Evolutionary conservation across 208 protist genomes (phyloP), one percentile per base, ranked within the genome.

Genomic region (Crithidia fasciculata): DNA sequence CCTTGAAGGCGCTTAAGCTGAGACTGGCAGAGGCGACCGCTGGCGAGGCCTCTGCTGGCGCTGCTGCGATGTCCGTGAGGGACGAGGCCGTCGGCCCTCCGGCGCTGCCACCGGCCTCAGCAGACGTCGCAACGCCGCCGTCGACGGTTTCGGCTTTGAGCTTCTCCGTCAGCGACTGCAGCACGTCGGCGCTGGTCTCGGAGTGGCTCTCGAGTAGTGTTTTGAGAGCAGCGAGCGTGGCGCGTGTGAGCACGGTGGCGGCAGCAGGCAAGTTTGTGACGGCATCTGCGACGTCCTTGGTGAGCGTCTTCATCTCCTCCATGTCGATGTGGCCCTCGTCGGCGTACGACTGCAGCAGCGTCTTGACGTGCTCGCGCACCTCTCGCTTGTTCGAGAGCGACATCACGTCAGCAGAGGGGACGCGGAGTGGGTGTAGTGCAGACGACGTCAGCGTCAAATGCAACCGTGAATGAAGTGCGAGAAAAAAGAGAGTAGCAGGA

Each of bases 341-440:
- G 8, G 86, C 79, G 64, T 82, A 84, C 28, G 69, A 16, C 66
- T 91, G 78, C 9, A 95, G 84, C 7, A 82, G 43, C 4, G 69
- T 53, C 74, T 91, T 92, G 18, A 85, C 75, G 39, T 78, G 76
- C 65, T 92, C 80, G n/a, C 86, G 90, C 62, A 92, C 90, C 37
- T 92, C 90, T 13, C 90, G 85, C 54, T 92, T 92, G 72, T 83
- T 92, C 0, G 69, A 71, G 36, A 88, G 75, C 2, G 72, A 85
- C 72, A 82, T 75, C 54, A 8, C 5, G 13, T 2, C 28, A 28
- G 28, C 28, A 28, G 28, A 28, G 28, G 28, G 28, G 28, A 28
- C 28, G 28, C 28, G 28, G 28, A 28, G 28, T 28, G 28, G 28
- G 28, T 28, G 28, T 28, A 28, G 28, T 28, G 28, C 28, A 28